Base-by-base conservation (phyloP, 176 grass and related monocot species). In the Cenchrus purpureus region DNA sequence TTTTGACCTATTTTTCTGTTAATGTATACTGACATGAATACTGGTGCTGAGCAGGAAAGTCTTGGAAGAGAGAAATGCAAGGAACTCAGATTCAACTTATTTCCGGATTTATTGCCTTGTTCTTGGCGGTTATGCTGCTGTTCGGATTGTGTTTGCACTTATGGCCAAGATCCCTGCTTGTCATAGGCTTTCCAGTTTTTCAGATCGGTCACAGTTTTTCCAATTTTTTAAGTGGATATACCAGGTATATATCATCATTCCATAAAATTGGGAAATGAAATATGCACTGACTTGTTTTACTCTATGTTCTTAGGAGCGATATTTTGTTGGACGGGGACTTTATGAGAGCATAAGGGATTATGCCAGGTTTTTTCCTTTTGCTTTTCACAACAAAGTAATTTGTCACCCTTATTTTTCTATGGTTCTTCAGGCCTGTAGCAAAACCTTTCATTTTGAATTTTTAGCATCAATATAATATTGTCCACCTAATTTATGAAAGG, bases 191-290 rank as follows among this genome's bases (percentile, higher is more conserved):
- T 98, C 96, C 19, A 71, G 78, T 73, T 89, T 89, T 12, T 91
- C 93, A 64, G 96, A 98, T 42, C 85, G 87, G 48, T 88, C 84
- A n/a, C 84, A 90, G 50, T 98, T 98, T 87, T 95, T 98, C 87
- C 93, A 98, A 70, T 98, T 98, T 84, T 98, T 98, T 86, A 98
- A 98, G 89, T 98, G 96, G 96, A 98, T 98, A 91, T 98, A 98
- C 69, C 87, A 98, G 82, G 96, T 95, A 89, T 82, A 32, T 76
- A 73, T 86, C 37, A 58, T 83, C 57, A 40, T 56, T 61, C 49
- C 61, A 68, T 55, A 65, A 50, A 84, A 34, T 43, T 75, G 66
- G 12, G 37, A 13, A 84, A 25, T 32, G 8, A 75, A 75, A 76
- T 69, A 19, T 55, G 19, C 65, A 67, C 40, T 88, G 43, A 87